Evolutionary conservation across 2,329 filamentous ascomycete genomes (phyloP).

Genomic region (Colletotrichum gigasporum): DNA sequence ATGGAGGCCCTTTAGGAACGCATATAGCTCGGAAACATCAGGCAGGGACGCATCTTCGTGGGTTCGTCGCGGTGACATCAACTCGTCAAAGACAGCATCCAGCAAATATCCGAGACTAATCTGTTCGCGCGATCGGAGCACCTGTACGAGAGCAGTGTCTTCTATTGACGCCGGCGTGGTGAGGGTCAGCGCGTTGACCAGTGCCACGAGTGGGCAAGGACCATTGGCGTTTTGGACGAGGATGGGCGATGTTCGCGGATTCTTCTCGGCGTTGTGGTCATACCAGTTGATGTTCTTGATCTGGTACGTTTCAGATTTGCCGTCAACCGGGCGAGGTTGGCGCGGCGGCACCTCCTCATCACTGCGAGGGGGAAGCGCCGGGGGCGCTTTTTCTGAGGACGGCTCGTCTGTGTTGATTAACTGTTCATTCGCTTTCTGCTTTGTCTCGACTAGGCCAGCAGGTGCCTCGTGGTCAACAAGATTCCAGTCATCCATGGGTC

Average conservation of each 20-base stretch:
- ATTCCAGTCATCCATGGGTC: conserved; percentile 58
- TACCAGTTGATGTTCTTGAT: conserved; percentile 93
- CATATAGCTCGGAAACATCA: conserved; percentile 87
- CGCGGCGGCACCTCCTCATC: conserved; percentile 46
- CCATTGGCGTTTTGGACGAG: conserved; percentile 94
- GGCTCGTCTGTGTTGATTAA: neutral
- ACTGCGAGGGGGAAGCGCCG: conserved; percentile 50
- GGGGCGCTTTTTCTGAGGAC: conserved; percentile 28
- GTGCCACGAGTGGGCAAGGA: conserved; percentile 89
- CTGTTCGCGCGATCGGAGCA: conserved; percentile 82
- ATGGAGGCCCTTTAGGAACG: conserved; percentile 86
- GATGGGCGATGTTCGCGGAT: conserved; percentile 82
- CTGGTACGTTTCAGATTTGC: conserved; percentile 81
- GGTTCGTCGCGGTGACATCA: conserved; percentile 80
- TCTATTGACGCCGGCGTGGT: conserved; percentile 73
- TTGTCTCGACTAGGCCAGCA: neutral
- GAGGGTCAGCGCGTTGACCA: conserved; percentile 91
- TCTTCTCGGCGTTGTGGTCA: conserved; percentile 68
- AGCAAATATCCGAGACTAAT: conserved; percentile 87
- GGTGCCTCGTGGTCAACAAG: conserved; percentile 41
- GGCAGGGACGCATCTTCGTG: conserved; percentile 73
- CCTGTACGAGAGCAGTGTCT: conserved; percentile 79
- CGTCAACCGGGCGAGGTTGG: conserved; percentile 47
- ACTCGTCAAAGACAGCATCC: conserved; percentile 91
- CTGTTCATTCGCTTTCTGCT: neutral